These are phyloP conservation scores for Avicennia marina DNA, from an alignment of 257 asterid genomes.

Conservation along the genomic window DNA sequence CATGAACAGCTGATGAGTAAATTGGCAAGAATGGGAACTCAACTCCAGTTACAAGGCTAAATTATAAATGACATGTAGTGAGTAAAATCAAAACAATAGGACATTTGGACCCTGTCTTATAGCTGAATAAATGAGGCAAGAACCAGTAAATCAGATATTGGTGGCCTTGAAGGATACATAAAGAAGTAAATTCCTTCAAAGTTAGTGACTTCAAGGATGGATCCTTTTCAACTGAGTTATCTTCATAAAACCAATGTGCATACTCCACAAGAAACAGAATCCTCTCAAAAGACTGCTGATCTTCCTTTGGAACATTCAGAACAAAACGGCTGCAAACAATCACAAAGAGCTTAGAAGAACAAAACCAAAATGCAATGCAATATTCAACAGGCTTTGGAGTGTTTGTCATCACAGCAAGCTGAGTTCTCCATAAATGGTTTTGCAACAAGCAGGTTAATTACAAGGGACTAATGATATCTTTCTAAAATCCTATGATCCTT, in stretches of 20 bases:
- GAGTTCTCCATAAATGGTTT: background rate
- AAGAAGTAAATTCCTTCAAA: constrained; percentile 83
- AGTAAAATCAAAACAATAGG: no score
- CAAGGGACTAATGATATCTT: background rate
- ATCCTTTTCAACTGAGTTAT: constrained; percentile 85
- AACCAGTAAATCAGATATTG: background rate
- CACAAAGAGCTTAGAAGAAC: background rate
- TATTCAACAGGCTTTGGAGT: no score
- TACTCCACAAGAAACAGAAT: constrained; percentile 95
- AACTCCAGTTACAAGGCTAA: background rate
- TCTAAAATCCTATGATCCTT: background rate
- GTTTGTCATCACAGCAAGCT: no score
- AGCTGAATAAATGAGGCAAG: background rate
- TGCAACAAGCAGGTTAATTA: background rate
- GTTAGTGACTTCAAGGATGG: constrained; percentile 93
- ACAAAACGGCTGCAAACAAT: constrained; percentile 83
- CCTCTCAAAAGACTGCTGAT: constrained; percentile 95
- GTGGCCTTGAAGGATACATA: constrained; percentile 60
- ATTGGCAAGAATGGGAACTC: constrained; percentile 1
- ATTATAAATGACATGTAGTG: background rate
- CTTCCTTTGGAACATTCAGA: constrained; percentile 96
- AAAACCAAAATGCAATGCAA: background rate
- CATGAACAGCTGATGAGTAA: background rate
- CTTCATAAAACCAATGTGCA: constrained; percentile 98
- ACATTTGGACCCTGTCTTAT: background rate